phyloP scores from a whole-genome alignment of 805 yeast species.

The Priceomyces melissophilus region DNA sequence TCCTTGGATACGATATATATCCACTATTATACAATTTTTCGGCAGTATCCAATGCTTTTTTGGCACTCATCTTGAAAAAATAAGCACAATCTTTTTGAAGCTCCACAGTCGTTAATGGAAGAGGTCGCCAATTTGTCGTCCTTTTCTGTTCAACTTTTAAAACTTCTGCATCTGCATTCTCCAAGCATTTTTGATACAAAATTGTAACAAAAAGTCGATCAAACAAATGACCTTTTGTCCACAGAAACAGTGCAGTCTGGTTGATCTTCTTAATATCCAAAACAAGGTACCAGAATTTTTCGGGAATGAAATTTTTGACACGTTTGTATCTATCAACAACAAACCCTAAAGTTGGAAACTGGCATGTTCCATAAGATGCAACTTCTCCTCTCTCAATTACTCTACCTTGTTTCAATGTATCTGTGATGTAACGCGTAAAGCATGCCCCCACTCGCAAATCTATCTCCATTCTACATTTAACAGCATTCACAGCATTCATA shows the following conservation, averaged over 20 bases:
- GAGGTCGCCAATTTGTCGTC: constrained; percentile 74
- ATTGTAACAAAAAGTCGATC: constrained; percentile 65
- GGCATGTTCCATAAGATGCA: constrained; percentile 89
- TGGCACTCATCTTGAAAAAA: constrained; percentile 73
- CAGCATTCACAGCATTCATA: constrained; percentile 74
- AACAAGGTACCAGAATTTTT: constrained; percentile 74
- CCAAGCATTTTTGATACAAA: constrained; percentile 66
- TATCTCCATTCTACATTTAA: constrained; percentile 77
- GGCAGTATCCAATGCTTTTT: constrained; percentile 69
- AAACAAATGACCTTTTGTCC: constrained; percentile 72
- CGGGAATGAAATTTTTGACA: constrained; percentile 67
- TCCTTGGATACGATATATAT: constrained; percentile 90
- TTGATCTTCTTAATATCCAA: constrained; percentile 46
- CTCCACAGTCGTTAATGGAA: constrained; percentile 92
- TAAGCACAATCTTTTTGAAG: constrained; percentile 82
- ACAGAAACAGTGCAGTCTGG: constrained; percentile 46
- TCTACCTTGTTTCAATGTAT: constrained; percentile 37
- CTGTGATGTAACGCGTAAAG: constrained; percentile 77
- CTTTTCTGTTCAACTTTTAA: constrained; percentile 53
- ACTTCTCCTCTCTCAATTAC: constrained; percentile 26
- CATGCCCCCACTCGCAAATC: constrained; percentile 88
- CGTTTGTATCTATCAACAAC: constrained; percentile 88
- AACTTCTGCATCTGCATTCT: constrained; percentile 48
- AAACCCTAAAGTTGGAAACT: constrained; percentile 95
- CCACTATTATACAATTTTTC: constrained; percentile 85